These are phyloP conservation scores for Pezicula radicicola DNA, from an alignment of 2,329 filamentous ascomycete genomes.

Conservation along the genomic window DNA sequence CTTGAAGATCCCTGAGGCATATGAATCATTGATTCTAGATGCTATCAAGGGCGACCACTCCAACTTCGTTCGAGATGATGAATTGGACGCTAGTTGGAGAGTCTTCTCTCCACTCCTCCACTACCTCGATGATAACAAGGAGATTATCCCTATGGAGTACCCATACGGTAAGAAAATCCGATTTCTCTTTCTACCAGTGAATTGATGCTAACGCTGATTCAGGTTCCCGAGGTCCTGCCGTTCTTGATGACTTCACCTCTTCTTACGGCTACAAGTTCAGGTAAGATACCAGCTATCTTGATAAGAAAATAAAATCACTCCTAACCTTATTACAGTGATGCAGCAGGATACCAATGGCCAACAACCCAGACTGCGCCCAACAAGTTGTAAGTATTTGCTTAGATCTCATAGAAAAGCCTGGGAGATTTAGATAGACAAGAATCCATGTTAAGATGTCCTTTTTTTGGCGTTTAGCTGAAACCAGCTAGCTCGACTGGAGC, in stretches of 20 bases:
- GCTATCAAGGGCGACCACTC: constrained; percentile 98
- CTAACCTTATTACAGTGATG: constrained; percentile 47
- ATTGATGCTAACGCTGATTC: neutral
- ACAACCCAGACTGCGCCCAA: constrained; percentile 71
- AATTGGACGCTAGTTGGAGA: constrained; percentile 96
- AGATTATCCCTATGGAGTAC: constrained; percentile 99
- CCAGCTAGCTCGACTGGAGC: neutral
- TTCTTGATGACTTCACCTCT: constrained; percentile 95
- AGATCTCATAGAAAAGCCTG: constrained; percentile 9
- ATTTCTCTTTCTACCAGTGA: constrained; percentile 1
- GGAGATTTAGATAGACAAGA: constrained; percentile 17
- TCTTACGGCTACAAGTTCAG: constrained; percentile 98
- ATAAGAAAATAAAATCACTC: neutral
- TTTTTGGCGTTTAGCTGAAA: neutral
- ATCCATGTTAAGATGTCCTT: constrained; percentile 12
- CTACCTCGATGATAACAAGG: constrained; percentile 98
- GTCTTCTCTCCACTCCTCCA: constrained; percentile 97
- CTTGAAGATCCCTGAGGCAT: constrained; percentile 98
- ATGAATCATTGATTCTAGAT: constrained; percentile 95
- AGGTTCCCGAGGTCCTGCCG: constrained; percentile 95
- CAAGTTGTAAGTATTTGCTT: constrained; percentile 67
- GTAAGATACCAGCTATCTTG: constrained; percentile 29
- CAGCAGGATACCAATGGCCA: constrained; percentile 93
- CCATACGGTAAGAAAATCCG: constrained; percentile 75
- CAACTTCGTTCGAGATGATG: constrained; percentile 97